A percentile compares a stretch with the other conserved stretches of the same genome.
Evolutionary conservation across 106 monocot species (phyloP).

Genomic region (Allium fistulosum): DNA sequence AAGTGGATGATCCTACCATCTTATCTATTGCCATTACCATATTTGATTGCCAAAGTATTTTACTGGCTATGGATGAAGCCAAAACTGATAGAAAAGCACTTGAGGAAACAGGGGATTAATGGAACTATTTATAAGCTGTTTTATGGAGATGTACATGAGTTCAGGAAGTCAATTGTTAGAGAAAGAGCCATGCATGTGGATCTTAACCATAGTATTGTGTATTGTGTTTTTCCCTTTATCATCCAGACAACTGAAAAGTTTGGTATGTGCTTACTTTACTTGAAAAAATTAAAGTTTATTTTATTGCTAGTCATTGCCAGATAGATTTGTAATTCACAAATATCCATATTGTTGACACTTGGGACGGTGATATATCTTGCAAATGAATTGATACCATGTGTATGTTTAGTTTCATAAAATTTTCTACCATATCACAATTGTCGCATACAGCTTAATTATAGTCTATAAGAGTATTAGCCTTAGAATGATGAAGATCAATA

Average conservation of each 20-base stretch:
- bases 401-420: no score
- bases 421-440: no score
- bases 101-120: slow-evolving; percentile 30
- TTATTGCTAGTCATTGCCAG: neutral
- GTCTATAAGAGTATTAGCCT: no score
- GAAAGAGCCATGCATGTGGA: slow-evolving; percentile 26
- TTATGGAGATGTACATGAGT: slow-evolving; percentile 37
- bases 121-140: slow-evolving; percentile 36
- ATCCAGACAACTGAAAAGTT: slow-evolving; percentile 15
- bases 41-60: neutral
- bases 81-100: slow-evolving; percentile 26
- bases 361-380: no score
- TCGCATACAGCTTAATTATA: no score
- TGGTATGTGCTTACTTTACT: slow-evolving; percentile 3
- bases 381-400: no score
- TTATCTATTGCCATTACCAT: neutral
- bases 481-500: no score
- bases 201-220: slow-evolving; percentile 18
- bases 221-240: slow-evolving; percentile 20
- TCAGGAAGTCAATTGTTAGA: neutral
- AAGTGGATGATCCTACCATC: no score
- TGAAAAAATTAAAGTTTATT: no score
- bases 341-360: no score
- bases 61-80: slow-evolving; percentile 50
- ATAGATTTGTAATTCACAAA: neutral